Conservation (phyloP, 2,329 filamentous ascomycete species). For the Botryotinia calthae region DNA sequence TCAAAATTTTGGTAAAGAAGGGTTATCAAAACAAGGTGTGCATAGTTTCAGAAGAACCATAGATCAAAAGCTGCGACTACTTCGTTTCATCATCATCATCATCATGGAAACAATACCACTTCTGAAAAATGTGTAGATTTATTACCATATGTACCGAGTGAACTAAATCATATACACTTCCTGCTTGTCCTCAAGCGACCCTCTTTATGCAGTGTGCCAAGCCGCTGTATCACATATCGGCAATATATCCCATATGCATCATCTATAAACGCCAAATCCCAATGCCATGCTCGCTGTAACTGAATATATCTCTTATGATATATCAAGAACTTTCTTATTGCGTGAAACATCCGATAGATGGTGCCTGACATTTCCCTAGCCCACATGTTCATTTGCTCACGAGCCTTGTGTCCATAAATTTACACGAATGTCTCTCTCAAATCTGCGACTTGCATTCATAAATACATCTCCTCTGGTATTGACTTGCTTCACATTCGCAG, state of each 20-base stretch:
- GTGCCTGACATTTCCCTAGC: background rate
- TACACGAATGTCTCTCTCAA: background rate
- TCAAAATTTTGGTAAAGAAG: background rate
- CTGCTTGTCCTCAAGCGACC: background rate
- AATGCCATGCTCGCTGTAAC: background rate
- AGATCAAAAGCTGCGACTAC: background rate
- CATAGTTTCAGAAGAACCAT: background rate
- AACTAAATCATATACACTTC: background rate
- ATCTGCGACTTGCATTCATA: background rate
- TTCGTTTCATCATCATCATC: background rate
- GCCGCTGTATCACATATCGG: background rate
- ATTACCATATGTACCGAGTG: background rate
- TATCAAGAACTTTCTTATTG: background rate
- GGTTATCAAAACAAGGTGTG: background rate
- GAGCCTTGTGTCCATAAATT: background rate
- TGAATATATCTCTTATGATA: background rate
- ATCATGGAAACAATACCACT: background rate
- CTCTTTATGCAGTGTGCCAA: background rate
- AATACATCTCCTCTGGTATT: background rate
- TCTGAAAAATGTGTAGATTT: background rate
- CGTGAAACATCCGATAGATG: background rate
- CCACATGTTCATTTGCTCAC: background rate
- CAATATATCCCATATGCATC: background rate
- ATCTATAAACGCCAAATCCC: constrained; percentile 6
- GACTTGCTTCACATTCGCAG: background rate